Evolutionary conservation across 192 early-diverging fungal genomes (phyloP).

Genomic region (Gonapodya sp.): DNA sequence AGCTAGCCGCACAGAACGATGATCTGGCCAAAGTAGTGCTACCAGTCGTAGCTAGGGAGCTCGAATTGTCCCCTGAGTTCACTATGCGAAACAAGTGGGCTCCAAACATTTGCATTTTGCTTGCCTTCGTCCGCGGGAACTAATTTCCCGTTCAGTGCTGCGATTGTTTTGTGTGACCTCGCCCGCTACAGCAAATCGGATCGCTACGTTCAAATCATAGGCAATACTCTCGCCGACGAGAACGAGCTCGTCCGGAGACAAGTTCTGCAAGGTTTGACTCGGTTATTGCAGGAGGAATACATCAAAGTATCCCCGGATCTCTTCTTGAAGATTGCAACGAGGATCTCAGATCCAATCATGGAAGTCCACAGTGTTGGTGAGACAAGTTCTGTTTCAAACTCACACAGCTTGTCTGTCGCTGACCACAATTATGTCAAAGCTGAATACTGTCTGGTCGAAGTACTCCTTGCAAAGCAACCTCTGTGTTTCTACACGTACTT

Average conservation of each 20-base stretch:
- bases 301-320: not conserved
- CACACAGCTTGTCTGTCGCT: not conserved
- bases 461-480: not conserved
- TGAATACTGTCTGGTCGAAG: not conserved
- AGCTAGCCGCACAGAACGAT: not conserved
- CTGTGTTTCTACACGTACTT: not conserved
- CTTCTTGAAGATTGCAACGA: not conserved
- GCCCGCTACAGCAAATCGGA: not conserved
- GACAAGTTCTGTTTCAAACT: not conserved
- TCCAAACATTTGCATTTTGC: no score
- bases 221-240: not conserved
- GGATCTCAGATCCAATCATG: not conserved
- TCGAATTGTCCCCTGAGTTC: not conserved
- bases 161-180: not conserved
- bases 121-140: no score
- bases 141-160: not conserved
- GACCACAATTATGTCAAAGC: no score
- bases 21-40: not conserved
- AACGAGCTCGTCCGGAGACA: not conserved
- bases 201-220: not conserved
- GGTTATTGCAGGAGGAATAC: not conserved
- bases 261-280: not conserved
- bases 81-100: not conserved
- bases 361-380: not conserved
- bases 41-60: not conserved